Percentiles rank a stretch among this genome's conserved stretches.
These are phyloP conservation scores for Eucalyptus microcorys DNA, from an alignment of 345 rosid species.

Conservation along the genomic window DNA sequence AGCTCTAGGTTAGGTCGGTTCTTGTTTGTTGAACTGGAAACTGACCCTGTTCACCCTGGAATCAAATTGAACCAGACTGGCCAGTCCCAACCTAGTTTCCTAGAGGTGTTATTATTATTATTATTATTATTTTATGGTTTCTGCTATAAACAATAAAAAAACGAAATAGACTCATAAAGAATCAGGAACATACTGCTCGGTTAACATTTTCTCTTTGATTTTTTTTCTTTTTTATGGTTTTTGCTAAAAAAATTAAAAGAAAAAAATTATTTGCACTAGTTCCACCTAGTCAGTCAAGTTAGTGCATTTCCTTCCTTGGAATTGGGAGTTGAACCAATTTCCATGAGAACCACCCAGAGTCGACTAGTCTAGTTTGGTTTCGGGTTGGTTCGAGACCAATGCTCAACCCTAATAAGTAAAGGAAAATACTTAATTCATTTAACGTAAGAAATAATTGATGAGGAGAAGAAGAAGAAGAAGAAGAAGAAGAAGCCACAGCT, in stretches of 20 bases:
- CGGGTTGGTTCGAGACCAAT: rapidly evolving
- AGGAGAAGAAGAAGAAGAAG: too few relatives aligned
- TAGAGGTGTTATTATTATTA: not conserved
- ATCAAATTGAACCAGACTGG: not conserved
- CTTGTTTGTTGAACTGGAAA: not conserved
- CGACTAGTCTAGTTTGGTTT: rapidly evolving
- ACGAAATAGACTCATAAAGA: not conserved
- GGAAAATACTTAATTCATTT: not conserved
- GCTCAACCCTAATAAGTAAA: not conserved
- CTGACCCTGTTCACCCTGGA: not conserved
- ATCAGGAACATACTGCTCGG: not conserved
- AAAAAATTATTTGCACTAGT: rapidly evolving
- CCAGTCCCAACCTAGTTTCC: not conserved
- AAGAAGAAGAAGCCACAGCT: too few relatives aligned
- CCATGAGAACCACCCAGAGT: not conserved
- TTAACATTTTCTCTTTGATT: not conserved
- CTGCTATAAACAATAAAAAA: not conserved
- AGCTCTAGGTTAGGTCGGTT: not conserved
- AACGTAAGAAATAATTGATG: not conserved
- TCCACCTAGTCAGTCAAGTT: not conserved
- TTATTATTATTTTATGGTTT: not conserved
- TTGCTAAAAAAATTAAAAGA: not conserved
- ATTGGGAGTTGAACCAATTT: not conserved
- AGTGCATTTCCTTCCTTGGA: not conserved
- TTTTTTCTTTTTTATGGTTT: not conserved